Evolutionary conservation across 1,284 basidiomycete genomes (phyloP).

Genomic region (Trichosporon sp.): DNA sequence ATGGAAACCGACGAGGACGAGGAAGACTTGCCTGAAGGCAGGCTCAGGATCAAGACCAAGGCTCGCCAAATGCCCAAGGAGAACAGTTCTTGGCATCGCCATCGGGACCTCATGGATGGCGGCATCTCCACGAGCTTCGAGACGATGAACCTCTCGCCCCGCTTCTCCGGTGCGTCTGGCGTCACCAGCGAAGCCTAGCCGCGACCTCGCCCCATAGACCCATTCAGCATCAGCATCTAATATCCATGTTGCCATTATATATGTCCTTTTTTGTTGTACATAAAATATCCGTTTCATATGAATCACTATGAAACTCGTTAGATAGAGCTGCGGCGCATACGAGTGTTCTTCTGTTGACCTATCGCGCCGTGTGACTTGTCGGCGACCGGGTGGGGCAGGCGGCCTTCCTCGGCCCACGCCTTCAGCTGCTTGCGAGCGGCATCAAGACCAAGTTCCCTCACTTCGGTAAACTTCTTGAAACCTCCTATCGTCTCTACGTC

Average conservation of each 20-base stretch:
- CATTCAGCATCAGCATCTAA: neutral
- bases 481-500: conserved; percentile 58
- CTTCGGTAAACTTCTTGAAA: conserved; percentile 57
- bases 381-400: conserved; percentile 71
- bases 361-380: conserved; percentile 49
- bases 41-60: neutral
- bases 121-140: conserved; percentile 13
- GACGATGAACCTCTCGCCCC: conserved; percentile 1
- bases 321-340: conserved; percentile 40
- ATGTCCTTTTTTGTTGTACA: conserved; percentile 13
- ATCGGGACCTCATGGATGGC: conserved; percentile 6
- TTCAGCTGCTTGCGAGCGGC: conserved; percentile 73
- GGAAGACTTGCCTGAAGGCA: conserved; percentile 18
- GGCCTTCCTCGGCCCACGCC: conserved; percentile 78
- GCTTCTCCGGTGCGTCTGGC: neutral
- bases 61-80: conserved; percentile 28
- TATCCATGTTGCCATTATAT: conserved; percentile 9
- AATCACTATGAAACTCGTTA: neutral
- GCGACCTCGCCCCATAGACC: neutral
- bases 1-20: conserved; percentile 19
- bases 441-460: conserved; percentile 78
- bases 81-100: conserved; percentile 23
- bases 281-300: neutral
- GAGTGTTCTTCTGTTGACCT: conserved; percentile 42
- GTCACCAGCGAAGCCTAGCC: neutral